Base-by-base conservation (phyloP, 805 yeast genomes). In the Candida cerambycidarum region DNA sequence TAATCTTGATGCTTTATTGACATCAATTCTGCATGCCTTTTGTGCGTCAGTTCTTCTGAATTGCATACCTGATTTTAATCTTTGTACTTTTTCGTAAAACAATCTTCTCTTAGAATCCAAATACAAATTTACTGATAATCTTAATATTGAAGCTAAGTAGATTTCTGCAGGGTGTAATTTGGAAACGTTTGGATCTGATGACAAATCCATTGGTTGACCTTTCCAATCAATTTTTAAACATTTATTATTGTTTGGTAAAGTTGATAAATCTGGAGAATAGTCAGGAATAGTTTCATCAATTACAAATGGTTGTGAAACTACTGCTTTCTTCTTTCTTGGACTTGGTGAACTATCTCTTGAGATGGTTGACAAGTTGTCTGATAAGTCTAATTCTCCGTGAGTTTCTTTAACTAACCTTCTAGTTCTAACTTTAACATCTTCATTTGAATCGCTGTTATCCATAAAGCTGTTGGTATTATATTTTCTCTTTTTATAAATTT, bases 21-120 rank as follows among this genome's bases (percentile, higher is more conserved):
- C 98, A 63, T 93, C 98, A 52, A 93, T 90, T 50, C 95, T 80
- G 63, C 98, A 92, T 5, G 97, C 97, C 71, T 93, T 93, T 66
- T 92, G 98, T 6, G 97, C 96, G 65, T 92, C 99, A 0, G 98
- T 93, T 67, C 97, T 83, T 67, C 97, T 82, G 67, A 92, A 92
- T 19, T 93, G 92, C 58, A 82, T 71, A 21, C 83, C 83, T 39
- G 72, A 68, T 53, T 79, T 79, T 54, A 82, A 64, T 39, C 96
- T 78, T 52, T 80, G 80, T 24, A 90, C 93, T 68, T 89, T 92
- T 62, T 92, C 98, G 45, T 82, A 79, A 65, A 92, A 93, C 19
- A 92, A 73, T 51, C 98, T 77, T 63, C 89, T 80, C 54, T 69
- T 70, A 5, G 71, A 62, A 55, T 78, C 83, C 60, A 85, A 72